Evolutionary conservation across 2,329 filamentous ascomycete genomes (phyloP).

Genomic region (Monilinia aucupariae): DNA sequence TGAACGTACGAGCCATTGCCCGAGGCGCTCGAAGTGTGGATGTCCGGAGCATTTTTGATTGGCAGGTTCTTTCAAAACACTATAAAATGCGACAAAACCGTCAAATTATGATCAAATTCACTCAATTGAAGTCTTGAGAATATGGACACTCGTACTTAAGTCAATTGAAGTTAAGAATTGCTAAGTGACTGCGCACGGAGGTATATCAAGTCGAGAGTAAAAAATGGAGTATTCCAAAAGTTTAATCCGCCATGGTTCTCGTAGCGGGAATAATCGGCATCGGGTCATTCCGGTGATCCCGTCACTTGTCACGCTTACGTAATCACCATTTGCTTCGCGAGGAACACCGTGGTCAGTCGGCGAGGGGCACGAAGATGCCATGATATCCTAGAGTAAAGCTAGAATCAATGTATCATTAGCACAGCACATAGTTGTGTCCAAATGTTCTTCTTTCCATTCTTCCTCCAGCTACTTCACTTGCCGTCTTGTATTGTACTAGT

Average conservation of each 20-base stretch:
- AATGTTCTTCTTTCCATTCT: neutral
- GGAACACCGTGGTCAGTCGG: neutral
- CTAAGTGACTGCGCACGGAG: conserved; percentile 2
- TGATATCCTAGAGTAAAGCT: neutral
- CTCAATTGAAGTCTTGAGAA: conserved; percentile 12
- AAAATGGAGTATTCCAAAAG: conserved; percentile 4
- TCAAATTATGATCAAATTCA: neutral
- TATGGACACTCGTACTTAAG: conserved; percentile 1
- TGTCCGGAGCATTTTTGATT: conserved; percentile 15
- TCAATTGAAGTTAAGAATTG: neutral
- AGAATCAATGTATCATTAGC: neutral
- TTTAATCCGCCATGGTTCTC: conserved; percentile 6
- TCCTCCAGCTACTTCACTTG: too few relatives aligned
- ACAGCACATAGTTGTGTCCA: neutral
- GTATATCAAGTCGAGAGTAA: neutral
- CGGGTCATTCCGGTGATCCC: conserved; percentile 2
- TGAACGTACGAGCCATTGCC: conserved; percentile 13
- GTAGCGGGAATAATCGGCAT: conserved; percentile 10
- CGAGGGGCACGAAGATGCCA: neutral
- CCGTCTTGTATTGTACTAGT: too few relatives aligned
- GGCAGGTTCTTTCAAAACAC: neutral
- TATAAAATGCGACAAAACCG: conserved; percentile 2
- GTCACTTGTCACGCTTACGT: neutral
- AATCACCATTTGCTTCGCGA: neutral
- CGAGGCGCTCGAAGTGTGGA: conserved; percentile 16